Evolutionary conservation across 1,139 yeast species (phyloP).

Genomic region (Arxiozyma heterogenica): DNA sequence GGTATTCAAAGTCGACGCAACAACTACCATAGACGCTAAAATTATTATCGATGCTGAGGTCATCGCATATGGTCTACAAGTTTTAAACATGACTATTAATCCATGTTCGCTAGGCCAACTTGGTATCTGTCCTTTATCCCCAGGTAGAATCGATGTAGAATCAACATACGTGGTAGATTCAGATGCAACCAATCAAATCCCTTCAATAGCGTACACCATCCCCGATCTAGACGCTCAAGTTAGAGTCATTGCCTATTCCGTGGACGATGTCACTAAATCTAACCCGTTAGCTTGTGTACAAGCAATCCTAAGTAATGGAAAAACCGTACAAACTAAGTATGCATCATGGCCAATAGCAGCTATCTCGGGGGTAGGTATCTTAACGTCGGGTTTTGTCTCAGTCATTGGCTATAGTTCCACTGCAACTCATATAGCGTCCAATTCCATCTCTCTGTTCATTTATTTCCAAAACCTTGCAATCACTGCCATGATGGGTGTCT

Average conservation of each 20-base stretch:
- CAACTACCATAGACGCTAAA: conserved; percentile 69
- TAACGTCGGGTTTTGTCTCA: conserved; percentile 80
- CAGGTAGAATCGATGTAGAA: conserved; percentile 76
- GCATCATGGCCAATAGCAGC: conserved; percentile 98
- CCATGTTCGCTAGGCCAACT: conserved; percentile 54
- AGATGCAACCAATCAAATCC: conserved; percentile 46
- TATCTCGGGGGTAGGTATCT: conserved; percentile 74
- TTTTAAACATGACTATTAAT: conserved; percentile 45
- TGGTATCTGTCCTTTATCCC: conserved; percentile 69
- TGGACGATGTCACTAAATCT: conserved; percentile 32
- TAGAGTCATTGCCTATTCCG: conserved; percentile 54
- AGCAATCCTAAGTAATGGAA: conserved; percentile 78
- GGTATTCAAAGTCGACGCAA: conserved; percentile 62
- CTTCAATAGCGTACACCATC: conserved; percentile 75
- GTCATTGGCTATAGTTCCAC: conserved; percentile 85
- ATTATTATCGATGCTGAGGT: conserved; percentile 59
- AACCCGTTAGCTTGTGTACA: conserved; percentile 82
- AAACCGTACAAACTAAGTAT: conserved; percentile 87
- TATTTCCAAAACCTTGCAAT: conserved; percentile 93
- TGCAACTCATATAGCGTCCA: conserved; percentile 94
- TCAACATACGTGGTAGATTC: conserved; percentile 40
- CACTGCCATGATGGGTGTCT: conserved; percentile 92
- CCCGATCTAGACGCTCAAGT: conserved; percentile 95
- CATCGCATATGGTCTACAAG: conserved; percentile 76
- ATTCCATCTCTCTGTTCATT: conserved; percentile 82